phyloP scores from a whole-genome alignment of 2,329 filamentous ascomycete genomes.

The Calonectria pseudoturangicola region DNA sequence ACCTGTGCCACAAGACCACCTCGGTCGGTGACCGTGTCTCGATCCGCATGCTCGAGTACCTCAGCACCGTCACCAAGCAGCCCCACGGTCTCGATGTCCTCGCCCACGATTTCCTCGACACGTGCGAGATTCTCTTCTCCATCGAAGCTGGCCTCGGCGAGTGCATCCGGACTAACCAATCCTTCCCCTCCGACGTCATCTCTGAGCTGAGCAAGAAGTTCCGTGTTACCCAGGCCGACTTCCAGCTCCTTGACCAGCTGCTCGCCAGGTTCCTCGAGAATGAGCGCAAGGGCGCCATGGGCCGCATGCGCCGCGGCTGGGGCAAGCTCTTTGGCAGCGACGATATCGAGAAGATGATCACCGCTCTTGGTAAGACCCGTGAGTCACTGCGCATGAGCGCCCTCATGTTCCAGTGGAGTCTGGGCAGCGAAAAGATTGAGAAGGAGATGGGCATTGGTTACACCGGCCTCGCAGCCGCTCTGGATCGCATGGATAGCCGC shows the following conservation, averaged over 20 bases:
- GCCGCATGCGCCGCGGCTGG: constrained; percentile 76
- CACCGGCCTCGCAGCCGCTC: constrained; percentile 78
- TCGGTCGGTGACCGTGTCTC: constrained; percentile 78
- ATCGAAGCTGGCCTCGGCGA: constrained; percentile 80
- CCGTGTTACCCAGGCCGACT: constrained; percentile 75
- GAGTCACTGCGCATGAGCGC: constrained; percentile 79
- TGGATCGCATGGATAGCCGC: constrained; percentile 66
- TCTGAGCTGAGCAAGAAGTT: constrained; percentile 80
- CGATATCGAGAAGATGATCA: constrained; percentile 76
- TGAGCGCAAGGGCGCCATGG: constrained; percentile 76
- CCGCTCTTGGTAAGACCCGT: constrained; percentile 73
- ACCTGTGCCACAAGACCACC: constrained; percentile 75
- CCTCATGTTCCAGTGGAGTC: constrained; percentile 79
- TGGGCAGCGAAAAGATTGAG: constrained; percentile 75
- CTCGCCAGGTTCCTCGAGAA: constrained; percentile 77
- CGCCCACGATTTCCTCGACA: constrained; percentile 80
- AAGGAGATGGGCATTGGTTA: constrained; percentile 79
- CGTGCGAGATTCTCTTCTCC: constrained; percentile 79
- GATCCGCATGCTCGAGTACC: constrained; percentile 78
- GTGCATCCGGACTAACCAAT: constrained; percentile 68
- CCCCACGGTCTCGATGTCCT: constrained; percentile 75
- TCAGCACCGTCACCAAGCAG: constrained; percentile 73
- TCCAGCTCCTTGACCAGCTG: constrained; percentile 78
- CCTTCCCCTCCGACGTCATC: constrained; percentile 76
- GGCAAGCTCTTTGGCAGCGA: constrained; percentile 78